Evolutionary conservation across 2,329 filamentous ascomycete species (phyloP), one percentile per base, ranked within the genome.

Genomic region (Rhynchosporium agropyri): DNA sequence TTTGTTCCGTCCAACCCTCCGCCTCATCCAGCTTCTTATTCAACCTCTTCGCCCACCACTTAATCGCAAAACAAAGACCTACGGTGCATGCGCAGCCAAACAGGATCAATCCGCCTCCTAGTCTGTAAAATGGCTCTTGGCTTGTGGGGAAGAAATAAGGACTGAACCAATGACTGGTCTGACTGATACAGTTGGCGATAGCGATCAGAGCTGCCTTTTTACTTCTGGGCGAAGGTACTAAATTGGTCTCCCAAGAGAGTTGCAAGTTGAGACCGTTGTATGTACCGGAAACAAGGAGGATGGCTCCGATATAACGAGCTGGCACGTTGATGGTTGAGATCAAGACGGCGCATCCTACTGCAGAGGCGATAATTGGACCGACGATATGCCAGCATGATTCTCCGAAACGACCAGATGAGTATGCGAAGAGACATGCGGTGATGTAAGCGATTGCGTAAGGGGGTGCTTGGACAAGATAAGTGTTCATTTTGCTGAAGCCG

Each of bases 291-390:
- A 46, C 43, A 9, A 46, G 43, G 3, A 46, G n/a, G n/a, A 46
- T 46, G 5, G 43, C 43, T 9, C 43, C 43, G 43, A 46, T 46
- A n/a, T 46, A 46, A 7, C 43, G 43, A 46, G 43, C 43, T 26
- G 43, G 43, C 15, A 46, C 43, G n/a, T 46, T 46, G n/a, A 46
- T n/a, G 26, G 43, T 46, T 46, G 43, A 46, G 43, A 46, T 46
- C 43, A 46, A 10, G n/a, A 20, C 20, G 43, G 20, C 20, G 26
- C 43, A 46, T 7, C 43, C 43, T 3, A 46, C 43, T 20, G 43
- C 43, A 20, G 43, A 46, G 9, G 43, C 43, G 9, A 46, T 9
- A 9, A 46, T 26, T 20, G 43, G 43, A 20, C n/a, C 43, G 43
- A 46, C 26, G n/a, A 46, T 46, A n/a, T 46, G 43, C n/a, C 20